phyloP scores from a whole-genome alignment of 768 basidiomycete genomes.

The Glaciozyma antarctica region DNA sequence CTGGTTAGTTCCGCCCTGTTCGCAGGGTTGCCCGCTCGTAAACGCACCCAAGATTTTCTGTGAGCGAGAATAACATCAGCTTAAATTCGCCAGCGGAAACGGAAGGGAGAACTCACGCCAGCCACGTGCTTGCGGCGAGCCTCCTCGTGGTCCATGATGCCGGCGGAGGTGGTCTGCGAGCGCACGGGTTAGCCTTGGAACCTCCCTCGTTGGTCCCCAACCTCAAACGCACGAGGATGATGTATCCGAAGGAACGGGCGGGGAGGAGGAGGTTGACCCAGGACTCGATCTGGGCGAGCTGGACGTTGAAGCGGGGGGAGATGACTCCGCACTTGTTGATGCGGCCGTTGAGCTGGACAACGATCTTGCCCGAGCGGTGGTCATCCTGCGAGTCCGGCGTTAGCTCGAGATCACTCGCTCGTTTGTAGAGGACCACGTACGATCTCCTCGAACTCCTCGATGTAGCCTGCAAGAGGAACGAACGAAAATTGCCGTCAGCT shows the following conservation, averaged over 20 bases:
- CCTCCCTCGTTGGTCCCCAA: background rate
- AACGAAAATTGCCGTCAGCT: conserved; percentile 22
- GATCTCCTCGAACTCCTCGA: conserved; percentile 65
- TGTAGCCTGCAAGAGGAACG: conserved; percentile 60
- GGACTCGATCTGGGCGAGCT: conserved; percentile 78
- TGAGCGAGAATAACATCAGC: no score
- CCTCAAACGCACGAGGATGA: conserved; percentile 68
- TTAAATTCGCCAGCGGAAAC: no score
- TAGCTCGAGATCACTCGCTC: conserved; percentile 44
- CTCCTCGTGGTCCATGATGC: conserved; percentile 98
- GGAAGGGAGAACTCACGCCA: conserved; percentile 42
- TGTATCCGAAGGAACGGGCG: conserved; percentile 88
- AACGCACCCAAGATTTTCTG: no score
- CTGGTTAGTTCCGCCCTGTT: background rate
- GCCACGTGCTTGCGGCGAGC: conserved; percentile 96
- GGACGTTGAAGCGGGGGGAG: conserved; percentile 84
- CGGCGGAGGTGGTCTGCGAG: conserved; percentile 81
- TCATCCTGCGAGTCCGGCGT: conserved; percentile 52
- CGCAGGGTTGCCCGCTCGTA: no score
- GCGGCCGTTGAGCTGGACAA: conserved; percentile 94
- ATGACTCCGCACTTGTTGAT: conserved; percentile 72
- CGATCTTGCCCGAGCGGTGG: conserved; percentile 95
- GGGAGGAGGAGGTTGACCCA: conserved; percentile 98
- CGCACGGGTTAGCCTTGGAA: background rate
- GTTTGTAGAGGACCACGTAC: background rate